These are phyloP conservation scores for Neospora caninum DNA, from an alignment of 169 alveolate genomes.

Conservation along the genomic window DNA sequence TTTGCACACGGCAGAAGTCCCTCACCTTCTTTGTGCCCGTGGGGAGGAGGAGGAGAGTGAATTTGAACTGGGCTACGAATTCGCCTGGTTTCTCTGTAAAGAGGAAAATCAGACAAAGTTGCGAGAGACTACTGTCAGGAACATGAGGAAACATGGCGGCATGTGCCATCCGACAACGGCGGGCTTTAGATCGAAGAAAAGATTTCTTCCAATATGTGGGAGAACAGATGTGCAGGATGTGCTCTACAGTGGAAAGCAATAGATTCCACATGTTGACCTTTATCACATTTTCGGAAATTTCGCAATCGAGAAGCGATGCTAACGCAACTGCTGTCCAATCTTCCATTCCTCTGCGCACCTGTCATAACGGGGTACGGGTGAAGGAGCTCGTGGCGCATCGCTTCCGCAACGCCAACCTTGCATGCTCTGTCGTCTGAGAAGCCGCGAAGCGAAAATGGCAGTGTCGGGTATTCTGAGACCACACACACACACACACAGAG, in stretches of 20 bases:
- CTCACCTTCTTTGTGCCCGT: slow-evolving; percentile 68
- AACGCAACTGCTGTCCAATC: too few species aligned
- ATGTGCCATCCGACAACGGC: too few species aligned
- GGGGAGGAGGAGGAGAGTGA: slow-evolving; percentile 68
- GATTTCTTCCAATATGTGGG: too few species aligned
- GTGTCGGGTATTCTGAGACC: slow-evolving; percentile 82
- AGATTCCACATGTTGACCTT: too few species aligned
- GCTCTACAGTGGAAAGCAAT: too few species aligned
- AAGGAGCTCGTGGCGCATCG: slow-evolving; percentile 94
- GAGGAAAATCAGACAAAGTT: not conserved
- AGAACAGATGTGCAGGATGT: too few species aligned
- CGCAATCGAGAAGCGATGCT: too few species aligned
- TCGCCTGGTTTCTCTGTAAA: slow-evolving; percentile 60
- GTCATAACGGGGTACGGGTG: slow-evolving; percentile 91
- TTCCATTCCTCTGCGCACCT: not conserved
- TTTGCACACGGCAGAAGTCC: too few species aligned
- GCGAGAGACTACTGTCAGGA: too few species aligned
- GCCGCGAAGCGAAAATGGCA: slow-evolving; percentile 86
- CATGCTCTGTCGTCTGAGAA: slow-evolving; percentile 87
- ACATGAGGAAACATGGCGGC: too few species aligned
- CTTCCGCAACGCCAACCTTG: slow-evolving; percentile 94
- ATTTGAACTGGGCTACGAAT: slow-evolving; percentile 68
- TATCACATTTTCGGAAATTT: too few species aligned
- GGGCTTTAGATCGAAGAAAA: too few species aligned
- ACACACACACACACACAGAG: not conserved